Conservation (phyloP, 352 stramenopile species). For the Blastocystis sp. region DNA sequence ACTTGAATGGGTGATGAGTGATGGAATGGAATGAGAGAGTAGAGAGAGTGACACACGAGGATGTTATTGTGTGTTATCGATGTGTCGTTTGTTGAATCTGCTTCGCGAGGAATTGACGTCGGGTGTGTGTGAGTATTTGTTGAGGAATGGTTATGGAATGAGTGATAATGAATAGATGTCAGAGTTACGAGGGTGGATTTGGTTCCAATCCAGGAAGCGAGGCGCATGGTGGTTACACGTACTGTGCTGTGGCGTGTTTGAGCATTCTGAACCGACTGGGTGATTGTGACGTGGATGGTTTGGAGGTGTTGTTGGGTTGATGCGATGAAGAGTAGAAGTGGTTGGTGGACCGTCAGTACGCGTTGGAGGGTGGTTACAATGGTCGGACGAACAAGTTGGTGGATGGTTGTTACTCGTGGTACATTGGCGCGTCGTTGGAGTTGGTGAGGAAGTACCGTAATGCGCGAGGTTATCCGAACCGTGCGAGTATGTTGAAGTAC, state of each 20-base stretch:
- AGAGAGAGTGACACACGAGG: slow-evolving; percentile 89
- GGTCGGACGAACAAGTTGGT: slow-evolving; percentile 97
- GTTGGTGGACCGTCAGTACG: slow-evolving; percentile 35
- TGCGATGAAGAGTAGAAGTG: slow-evolving; percentile 47
- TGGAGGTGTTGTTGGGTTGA: slow-evolving; percentile 73
- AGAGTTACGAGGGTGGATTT: slow-evolving; percentile 96
- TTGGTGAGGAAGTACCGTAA: slow-evolving; percentile 75
- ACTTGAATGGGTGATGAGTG: slow-evolving; percentile 84
- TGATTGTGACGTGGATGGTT: slow-evolving; percentile 74
- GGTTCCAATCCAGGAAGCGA: slow-evolving; percentile 82
- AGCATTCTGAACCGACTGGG: slow-evolving; percentile 80
- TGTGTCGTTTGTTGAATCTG: slow-evolving; percentile 86
- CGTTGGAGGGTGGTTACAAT: slow-evolving; percentile 81
- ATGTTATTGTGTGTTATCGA: slow-evolving; percentile 93
- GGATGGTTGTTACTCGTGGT: slow-evolving; percentile 99
- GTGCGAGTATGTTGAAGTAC: slow-evolving; percentile 79
- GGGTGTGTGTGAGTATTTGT: slow-evolving; percentile 77
- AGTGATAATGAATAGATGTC: slow-evolving; percentile 76
- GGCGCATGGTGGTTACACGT: slow-evolving; percentile 96
- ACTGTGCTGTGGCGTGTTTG: slow-evolving; percentile 90
- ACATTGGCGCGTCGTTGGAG: slow-evolving; percentile 86
- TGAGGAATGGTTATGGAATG: slow-evolving; percentile 73
- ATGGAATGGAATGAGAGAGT: background rate
- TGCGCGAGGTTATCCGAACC: slow-evolving; percentile 73
- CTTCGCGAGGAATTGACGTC: slow-evolving; percentile 81